Conservation (phyloP, 768 basidiomycete species). For the Naganishia onofrii region DNA sequence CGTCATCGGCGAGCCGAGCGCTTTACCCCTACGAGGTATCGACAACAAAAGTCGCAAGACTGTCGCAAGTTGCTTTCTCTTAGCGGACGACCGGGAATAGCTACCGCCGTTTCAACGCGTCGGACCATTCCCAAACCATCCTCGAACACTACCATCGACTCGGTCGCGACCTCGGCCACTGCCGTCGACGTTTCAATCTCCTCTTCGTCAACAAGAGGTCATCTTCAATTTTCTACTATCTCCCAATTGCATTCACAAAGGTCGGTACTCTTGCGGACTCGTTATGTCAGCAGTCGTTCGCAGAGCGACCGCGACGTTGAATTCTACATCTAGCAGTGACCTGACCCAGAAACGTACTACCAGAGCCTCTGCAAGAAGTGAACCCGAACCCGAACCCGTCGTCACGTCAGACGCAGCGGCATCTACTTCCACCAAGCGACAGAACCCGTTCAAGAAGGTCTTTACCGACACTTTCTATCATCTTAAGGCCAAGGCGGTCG, state of each 20-base stretch:
- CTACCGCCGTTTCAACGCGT: neutral
- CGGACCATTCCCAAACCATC: neutral
- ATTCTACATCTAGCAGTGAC: conserved; percentile 15
- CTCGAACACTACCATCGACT: neutral
- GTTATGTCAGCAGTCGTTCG: conserved; percentile 26
- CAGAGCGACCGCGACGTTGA: conserved; percentile 17
- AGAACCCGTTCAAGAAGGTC: neutral
- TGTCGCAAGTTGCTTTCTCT: neutral
- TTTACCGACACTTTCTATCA: conserved; percentile 3
- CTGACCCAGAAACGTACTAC: conserved; percentile 24
- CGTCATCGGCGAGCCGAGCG: too few relatives aligned
- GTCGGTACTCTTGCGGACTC: conserved; percentile 15
- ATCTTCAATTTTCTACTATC: neutral
- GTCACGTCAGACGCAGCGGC: too few relatives aligned
- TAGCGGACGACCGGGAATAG: conserved; percentile 5
- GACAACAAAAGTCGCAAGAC: neutral
- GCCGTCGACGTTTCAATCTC: neutral
- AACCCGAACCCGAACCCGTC: too few relatives aligned
- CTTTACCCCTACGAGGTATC: too few relatives aligned
- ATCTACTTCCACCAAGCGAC: neutral
- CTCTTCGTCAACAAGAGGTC: neutral
- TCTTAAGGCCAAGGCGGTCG: conserved; percentile 5
- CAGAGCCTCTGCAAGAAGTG: conserved; percentile 4
- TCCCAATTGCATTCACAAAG: neutral
- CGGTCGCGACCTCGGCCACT: neutral